Conservation (phyloP, 2,329 filamentous ascomycete species). For the Sporothrix phasma region DNA sequence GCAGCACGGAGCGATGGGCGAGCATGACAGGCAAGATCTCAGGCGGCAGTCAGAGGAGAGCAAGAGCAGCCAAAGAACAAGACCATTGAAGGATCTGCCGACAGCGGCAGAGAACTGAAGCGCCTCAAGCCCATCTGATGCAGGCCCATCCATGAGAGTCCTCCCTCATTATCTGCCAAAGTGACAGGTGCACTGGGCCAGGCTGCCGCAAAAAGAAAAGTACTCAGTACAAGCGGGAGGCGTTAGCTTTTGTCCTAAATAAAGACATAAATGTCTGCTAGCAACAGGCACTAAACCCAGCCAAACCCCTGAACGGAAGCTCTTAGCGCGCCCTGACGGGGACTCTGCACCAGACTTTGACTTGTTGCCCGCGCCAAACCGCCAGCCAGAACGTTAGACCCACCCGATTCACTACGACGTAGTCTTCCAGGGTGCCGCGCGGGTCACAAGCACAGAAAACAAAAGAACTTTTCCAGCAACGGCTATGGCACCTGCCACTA, state of each 20-base stretch:
- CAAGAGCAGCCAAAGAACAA: neutral
- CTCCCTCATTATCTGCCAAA: too few species aligned
- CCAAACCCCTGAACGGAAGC: constrained; percentile 1
- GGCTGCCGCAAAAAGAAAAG: too few species aligned
- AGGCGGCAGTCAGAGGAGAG: neutral
- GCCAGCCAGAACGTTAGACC: neutral
- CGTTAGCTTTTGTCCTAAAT: neutral
- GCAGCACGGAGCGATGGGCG: neutral
- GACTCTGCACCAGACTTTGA: neutral
- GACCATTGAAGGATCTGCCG: too few species aligned
- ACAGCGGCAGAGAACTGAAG: too few species aligned
- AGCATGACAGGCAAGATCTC: neutral
- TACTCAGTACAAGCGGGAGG: neutral
- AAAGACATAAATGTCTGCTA: neutral
- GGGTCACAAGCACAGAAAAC: neutral
- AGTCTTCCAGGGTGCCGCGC: neutral
- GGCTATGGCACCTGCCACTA: constrained; percentile 6
- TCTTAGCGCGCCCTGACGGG: neutral
- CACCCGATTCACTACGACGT: neutral
- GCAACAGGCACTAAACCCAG: neutral
- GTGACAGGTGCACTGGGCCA: too few species aligned
- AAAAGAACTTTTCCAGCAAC: neutral
- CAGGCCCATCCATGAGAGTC: too few species aligned
- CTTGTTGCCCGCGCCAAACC: neutral
- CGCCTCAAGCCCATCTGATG: too few species aligned